Conservation (phyloP, 2,329 filamentous ascomycete genomes). For the Cercospora sesami region DNA sequence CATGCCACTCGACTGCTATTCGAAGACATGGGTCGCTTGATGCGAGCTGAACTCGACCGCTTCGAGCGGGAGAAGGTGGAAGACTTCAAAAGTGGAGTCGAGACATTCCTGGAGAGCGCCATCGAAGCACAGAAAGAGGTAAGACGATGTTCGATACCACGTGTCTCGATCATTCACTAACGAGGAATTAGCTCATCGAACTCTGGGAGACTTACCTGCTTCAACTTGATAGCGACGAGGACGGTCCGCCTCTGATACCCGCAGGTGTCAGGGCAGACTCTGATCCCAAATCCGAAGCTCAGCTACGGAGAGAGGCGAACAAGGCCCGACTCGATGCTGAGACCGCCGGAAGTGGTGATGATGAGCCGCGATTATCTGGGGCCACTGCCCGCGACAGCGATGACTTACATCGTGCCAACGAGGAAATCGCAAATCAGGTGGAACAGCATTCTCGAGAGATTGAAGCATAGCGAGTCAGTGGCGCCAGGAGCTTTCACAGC, state of each 20-base stretch:
- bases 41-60: slow-evolving; percentile 85
- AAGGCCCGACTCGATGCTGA: slow-evolving; percentile 24
- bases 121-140: slow-evolving; percentile 99
- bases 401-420: slow-evolving; percentile 19
- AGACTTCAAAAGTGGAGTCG: slow-evolving; percentile 96
- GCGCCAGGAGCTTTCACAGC: background rate
- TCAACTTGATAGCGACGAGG: slow-evolving; percentile 91
- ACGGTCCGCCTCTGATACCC: slow-evolving; percentile 52
- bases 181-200: slow-evolving; percentile 64
- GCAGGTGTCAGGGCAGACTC: slow-evolving; percentile 34
- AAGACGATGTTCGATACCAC: slow-evolving; percentile 37
- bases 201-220: slow-evolving; percentile 98
- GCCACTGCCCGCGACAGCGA: slow-evolving; percentile 28
- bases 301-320: slow-evolving; percentile 23
- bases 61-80: slow-evolving; percentile 98
- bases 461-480: slow-evolving; percentile 11
- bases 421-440: slow-evolving; percentile 20
- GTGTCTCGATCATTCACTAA: slow-evolving; percentile 28
- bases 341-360: slow-evolving; percentile 16
- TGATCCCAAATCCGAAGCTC: slow-evolving; percentile 24
- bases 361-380: slow-evolving; percentile 23
- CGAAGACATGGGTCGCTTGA: slow-evolving; percentile 93
- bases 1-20: slow-evolving; percentile 88
- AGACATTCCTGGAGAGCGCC: slow-evolving; percentile 94
- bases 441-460: slow-evolving; percentile 13